Evolutionary conservation across 805 yeast species (phyloP).

Genomic region (Lipomyces japonicus): DNA sequence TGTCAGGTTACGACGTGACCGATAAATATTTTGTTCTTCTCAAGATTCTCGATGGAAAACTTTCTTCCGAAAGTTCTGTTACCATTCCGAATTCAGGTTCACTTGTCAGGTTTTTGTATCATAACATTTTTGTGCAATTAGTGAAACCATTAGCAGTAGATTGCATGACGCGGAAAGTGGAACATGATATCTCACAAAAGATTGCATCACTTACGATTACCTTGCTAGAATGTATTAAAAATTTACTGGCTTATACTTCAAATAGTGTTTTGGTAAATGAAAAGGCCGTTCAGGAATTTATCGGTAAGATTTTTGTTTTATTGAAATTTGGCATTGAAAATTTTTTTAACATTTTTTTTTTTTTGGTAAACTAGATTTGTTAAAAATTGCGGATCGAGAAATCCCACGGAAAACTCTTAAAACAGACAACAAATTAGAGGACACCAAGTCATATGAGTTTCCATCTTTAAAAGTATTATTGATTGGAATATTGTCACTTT

Average conservation of each 20-base stretch:
- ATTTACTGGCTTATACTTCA: conserved; percentile 1
- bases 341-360: neutral
- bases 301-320: too few relatives aligned
- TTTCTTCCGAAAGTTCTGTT: conserved; percentile 6
- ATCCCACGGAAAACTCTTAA: conserved; percentile 20
- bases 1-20: neutral
- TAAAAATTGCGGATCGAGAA: conserved; percentile 9
- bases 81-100: too few relatives aligned
- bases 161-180: conserved; percentile 14
- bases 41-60: conserved; percentile 20
- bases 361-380: conserved; percentile 7
- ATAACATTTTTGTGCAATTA: conserved; percentile 3
- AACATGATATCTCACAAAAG: neutral
- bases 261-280: conserved; percentile 5
- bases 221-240: conserved; percentile 9
- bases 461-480: conserved; percentile 65
- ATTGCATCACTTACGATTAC: conserved; percentile 2
- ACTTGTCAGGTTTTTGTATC: conserved; percentile 5
- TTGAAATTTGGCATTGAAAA: too few relatives aligned
- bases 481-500: conserved; percentile 60
- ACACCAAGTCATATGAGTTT: conserved; percentile 37
- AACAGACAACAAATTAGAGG: neutral
- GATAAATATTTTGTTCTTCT: conserved; percentile 10
- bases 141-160: conserved; percentile 17
- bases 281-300: conserved; percentile 9